Base-by-base conservation (phyloP, 2,329 filamentous ascomycete species). In the Neurospora sp. region DNA sequence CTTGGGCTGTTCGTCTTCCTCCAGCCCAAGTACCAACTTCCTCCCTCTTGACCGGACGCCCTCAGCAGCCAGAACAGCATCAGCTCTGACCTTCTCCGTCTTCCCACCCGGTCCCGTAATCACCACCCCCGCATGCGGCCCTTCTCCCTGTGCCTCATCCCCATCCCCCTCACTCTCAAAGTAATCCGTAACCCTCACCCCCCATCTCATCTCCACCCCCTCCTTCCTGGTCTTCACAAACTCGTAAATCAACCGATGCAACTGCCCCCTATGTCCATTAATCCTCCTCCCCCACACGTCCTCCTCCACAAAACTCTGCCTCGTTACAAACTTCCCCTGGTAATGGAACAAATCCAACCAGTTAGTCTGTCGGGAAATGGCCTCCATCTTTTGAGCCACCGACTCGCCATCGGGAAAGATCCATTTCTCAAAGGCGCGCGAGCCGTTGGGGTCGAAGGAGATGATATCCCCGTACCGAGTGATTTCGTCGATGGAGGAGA, bases 371-470 rank as follows among this genome's bases (percentile, higher is more conserved):
- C 82, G 84, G 69, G 83, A 84, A 37, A 88, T 79, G 2, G 80
- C 79, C 69, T 84, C 82, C 76, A 88, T 81, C 70, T 81, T 78
- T 43, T 82, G 81, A 8, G 83, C 79, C 8, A 88, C 82, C 0
- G 12, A 81, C 81, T 36, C 84, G 83, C 10, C 19, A 46, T 19
- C n/a, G 3, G 46, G 12, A 12, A 33, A 57, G 0, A 57, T 0
- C 78, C 87, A 89, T 10, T 85, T 83, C 71, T 83, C 79, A 75
- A 89, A 87, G 43, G 88, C 87, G 39, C 84, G 83, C 17, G 85
- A 85, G 6, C 86, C 86, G 74, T 87, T 85, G 57, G 83, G 82
- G 66, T 83, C 81, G 73, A 85, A 87, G 76, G 87, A 85, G 72
- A 88, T 87, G 66, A 85, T 84, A 73, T 85, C 83, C n/a, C 83